phyloP scores from a whole-genome alignment of 106 monocot genomes.

The Dendrobium huoshanense region DNA sequence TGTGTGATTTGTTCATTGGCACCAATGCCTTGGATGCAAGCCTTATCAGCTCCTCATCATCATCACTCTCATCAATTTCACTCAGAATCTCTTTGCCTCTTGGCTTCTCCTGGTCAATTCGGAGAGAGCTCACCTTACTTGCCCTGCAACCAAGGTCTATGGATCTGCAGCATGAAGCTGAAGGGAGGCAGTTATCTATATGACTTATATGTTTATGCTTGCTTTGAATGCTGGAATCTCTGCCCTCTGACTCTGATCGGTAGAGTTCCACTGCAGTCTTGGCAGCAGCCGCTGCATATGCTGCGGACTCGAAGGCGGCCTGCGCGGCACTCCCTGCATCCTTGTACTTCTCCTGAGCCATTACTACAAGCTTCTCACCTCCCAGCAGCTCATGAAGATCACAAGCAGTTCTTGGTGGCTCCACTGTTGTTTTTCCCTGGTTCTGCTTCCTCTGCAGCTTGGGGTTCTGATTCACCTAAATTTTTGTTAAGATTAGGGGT shows the following conservation, averaged over 20 bases:
- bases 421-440: not conserved
- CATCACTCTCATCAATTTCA: slow-evolving; percentile 12
- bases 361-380: not conserved
- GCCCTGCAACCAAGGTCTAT: not conserved
- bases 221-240: slow-evolving; percentile 2
- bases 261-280: slow-evolving; percentile 59
- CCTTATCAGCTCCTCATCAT: not conserved
- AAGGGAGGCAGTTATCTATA: not conserved
- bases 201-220: not conserved
- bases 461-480: not conserved
- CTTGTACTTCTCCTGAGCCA: slow-evolving; percentile 9
- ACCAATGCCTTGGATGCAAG: not conserved
- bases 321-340: slow-evolving; percentile 63
- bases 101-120: not conserved
- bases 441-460: not conserved
- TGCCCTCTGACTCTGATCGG: slow-evolving; percentile 20
- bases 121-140: not conserved
- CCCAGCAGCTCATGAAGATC: not conserved
- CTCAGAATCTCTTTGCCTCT: slow-evolving; percentile 1
- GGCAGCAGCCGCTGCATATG: slow-evolving; percentile 63
- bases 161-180: slow-evolving; percentile 9
- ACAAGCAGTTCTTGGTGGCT: not conserved
- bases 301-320: slow-evolving; percentile 69
- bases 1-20: not conserved
- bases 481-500: too few species aligned